Percentiles rank a stretch among this genome's conserved stretches.
Evolutionary conservation across 768 basidiomycete species (phyloP).

Genomic region (Dioszegia hungarica): DNA sequence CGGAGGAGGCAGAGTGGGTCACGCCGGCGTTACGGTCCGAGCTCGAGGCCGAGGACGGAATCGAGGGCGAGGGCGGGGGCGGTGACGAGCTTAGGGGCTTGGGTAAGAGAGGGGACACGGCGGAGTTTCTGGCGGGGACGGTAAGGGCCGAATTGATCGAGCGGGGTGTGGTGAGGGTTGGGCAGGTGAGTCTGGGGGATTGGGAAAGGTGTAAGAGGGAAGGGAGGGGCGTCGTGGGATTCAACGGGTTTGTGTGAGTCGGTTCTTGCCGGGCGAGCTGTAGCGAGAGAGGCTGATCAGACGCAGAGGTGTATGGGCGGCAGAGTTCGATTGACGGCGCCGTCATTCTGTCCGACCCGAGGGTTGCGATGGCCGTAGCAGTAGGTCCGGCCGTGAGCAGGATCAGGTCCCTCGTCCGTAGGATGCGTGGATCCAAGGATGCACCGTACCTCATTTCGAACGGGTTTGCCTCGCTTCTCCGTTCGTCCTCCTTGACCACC

Average conservation of each 20-base stretch:
- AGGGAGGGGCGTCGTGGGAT: constrained; percentile 30
- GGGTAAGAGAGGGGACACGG: too few species aligned
- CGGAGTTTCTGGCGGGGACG: constrained; percentile 30
- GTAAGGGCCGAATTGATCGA: constrained; percentile 33
- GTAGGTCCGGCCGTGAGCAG: too few species aligned
- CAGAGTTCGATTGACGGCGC: neutral
- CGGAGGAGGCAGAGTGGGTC: constrained; percentile 15
- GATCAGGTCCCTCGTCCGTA: too few species aligned
- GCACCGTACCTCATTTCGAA: too few species aligned
- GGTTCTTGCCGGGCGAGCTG: neutral
- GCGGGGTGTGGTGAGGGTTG: constrained; percentile 21
- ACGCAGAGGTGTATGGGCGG: constrained; percentile 31
- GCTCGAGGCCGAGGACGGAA: too few species aligned
- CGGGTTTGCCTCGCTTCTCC: too few species aligned
- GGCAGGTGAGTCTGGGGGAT: constrained; percentile 27
- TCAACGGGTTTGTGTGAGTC: constrained; percentile 38
- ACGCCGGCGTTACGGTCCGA: constrained; percentile 25
- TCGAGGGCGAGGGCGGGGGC: too few species aligned
- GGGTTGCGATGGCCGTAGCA: too few species aligned
- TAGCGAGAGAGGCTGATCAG: neutral
- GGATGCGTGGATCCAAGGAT: too few species aligned
- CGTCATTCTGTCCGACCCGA: too few species aligned
- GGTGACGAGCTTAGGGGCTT: too few species aligned
- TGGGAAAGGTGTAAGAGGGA: constrained; percentile 10
- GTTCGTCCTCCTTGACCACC: too few species aligned